Base-by-base conservation (phyloP, 768 basidiomycete genomes). In the Hemileccinum rubropunctum region DNA sequence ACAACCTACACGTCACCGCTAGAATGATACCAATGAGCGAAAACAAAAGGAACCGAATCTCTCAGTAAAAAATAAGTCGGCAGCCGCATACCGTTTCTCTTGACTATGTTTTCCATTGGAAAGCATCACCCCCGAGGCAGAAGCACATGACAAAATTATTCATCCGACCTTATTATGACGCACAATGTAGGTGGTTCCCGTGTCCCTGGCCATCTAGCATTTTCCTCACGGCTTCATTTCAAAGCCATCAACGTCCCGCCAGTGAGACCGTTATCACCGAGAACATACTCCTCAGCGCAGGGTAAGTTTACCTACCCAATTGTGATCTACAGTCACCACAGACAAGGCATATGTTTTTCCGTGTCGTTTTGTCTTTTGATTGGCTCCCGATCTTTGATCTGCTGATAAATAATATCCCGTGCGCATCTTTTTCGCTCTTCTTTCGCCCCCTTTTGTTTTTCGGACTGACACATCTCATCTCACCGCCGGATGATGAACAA, bases 191-290 rank as follows among this genome's bases (percentile, higher is more conserved):
- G 40, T 23, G 21, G 36, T 17, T 45, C 10, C 21, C 12, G 21
- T 26, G 26, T 35, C 17, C 48, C 23, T 33, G 34, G n/a, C 13
- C 26, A 11, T 33, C 33, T 21, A 5, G 12, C 14, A 26, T 21
- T 14, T 18, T 34, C 26, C 35, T 23, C 23, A 23, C 23, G 26
- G 17, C 14, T 56, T 56, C 53, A 51, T 47, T 43, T 47, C 27
- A 33, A 15, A 33, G 32, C 11, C 7, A 37, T 23, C 17, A 18
- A 42, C 20, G 6, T 42, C 36, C 30, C 21, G 33, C 33, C 10
- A 32, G 30, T 32, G 15, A 15, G 34, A 15, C 34, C 34, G 28
- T 12, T 30, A 30, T 30, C 28, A 14, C 34, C 34, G 13, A 34
- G 34, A 34, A 34, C 15, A n/a, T n/a, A 34, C 34, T 34, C 12